Percentiles rank a stretch among this genome's conserved stretches.
Conservation (phyloP, 441 rosid species). For the Gossypium aridum region DNA sequence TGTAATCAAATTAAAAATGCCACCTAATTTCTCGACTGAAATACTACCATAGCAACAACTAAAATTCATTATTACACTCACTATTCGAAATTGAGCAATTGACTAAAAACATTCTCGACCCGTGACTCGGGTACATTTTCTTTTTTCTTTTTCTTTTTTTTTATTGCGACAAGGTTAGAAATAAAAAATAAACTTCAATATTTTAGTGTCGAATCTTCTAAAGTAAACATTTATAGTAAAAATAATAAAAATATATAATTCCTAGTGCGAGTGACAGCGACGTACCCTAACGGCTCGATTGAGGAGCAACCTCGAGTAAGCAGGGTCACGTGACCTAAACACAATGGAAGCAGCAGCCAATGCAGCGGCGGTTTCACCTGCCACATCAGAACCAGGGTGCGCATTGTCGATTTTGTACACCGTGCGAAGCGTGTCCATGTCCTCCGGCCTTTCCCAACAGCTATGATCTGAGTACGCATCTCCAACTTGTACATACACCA, state of each 20-base stretch:
- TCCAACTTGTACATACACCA: slow-evolving; percentile 60
- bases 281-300: slow-evolving; percentile 60
- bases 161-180: not conserved
- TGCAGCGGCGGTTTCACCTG: slow-evolving; percentile 73
- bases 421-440: slow-evolving; percentile 60
- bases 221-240: not conserved
- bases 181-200: no score
- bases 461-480: slow-evolving; percentile 58
- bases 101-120: not conserved
- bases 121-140: not conserved
- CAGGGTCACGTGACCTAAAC: slow-evolving; percentile 53
- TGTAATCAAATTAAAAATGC: not conserved
- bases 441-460: slow-evolving; percentile 79
- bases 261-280: slow-evolving; percentile 23
- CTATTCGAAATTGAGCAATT: not conserved
- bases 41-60: not conserved
- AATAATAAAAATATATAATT: not conserved
- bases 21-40: not conserved
- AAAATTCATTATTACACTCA: not conserved
- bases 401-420: slow-evolving; percentile 46
- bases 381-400: slow-evolving; percentile 69
- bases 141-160: no score
- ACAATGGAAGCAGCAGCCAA: slow-evolving; percentile 70
- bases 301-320: slow-evolving; percentile 50
- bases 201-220: not conserved